Evolutionary conservation across 1,139 yeast species (phyloP).

Genomic region (Debaryomyces subglobosus): DNA sequence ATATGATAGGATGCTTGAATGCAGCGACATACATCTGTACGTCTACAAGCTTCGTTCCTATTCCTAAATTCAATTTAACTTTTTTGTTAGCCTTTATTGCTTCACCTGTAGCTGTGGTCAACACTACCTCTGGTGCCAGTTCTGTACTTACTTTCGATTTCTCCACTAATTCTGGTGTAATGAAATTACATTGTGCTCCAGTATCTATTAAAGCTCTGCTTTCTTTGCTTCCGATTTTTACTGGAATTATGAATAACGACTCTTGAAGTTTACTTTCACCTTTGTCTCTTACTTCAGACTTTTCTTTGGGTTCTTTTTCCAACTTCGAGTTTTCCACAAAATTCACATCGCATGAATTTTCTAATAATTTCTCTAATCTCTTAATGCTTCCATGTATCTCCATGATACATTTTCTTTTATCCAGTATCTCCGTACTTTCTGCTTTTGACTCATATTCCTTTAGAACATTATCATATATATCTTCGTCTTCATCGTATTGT

Average conservation of each 20-base stretch:
- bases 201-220: slow-evolving; percentile 1
- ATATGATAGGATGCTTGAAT: not conserved
- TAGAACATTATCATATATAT: not conserved
- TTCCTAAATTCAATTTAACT: not conserved
- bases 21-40: not conserved
- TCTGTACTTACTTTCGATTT: not conserved
- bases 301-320: not conserved
- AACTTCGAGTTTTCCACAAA: not conserved
- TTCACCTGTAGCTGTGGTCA: slow-evolving; percentile 1
- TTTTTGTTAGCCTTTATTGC: not conserved
- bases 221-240: not conserved
- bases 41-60: not conserved
- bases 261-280: slow-evolving; percentile 1
- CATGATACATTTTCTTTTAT: not conserved
- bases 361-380: not conserved
- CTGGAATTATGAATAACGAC: not conserved
- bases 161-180: not conserved
- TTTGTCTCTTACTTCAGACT: not conserved
- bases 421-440: not conserved
- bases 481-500: not conserved
- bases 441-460: not conserved
- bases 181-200: slow-evolving; percentile 5
- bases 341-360: slow-evolving; percentile 3
- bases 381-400: not conserved
- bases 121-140: not conserved